Conservation (phyloP, 805 yeast species). For the Metschnikowia corniflorae region DNA sequence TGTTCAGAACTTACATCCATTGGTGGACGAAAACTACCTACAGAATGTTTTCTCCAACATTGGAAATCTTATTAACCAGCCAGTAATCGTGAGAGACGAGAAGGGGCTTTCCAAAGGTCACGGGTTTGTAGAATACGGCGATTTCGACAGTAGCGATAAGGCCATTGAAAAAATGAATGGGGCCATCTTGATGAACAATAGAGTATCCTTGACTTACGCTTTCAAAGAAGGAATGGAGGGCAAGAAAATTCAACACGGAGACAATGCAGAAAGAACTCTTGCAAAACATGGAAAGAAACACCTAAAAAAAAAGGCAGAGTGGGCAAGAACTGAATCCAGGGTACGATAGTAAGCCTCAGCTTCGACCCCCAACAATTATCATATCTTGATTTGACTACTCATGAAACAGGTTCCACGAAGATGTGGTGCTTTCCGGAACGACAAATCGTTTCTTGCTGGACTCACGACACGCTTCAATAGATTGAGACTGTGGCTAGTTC, state of each 20-base stretch:
- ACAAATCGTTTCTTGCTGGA: too few species aligned
- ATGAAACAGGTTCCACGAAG: too few species aligned
- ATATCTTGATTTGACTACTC: too few species aligned
- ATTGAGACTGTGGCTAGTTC: too few species aligned
- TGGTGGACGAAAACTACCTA: conserved; percentile 59
- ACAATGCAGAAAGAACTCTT: conserved; percentile 65
- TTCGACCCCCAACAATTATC: too few species aligned
- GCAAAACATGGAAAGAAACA: conserved; percentile 59
- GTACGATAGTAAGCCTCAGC: too few species aligned
- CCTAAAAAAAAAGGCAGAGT: conserved; percentile 7
- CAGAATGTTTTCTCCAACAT: conserved; percentile 60
- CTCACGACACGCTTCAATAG: too few species aligned
- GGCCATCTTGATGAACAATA: conserved; percentile 63
- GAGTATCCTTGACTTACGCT: conserved; percentile 64
- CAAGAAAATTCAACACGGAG: conserved; percentile 66
- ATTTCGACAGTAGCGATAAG: conserved; percentile 63
- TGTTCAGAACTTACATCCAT: conserved; percentile 59
- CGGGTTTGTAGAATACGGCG: conserved; percentile 64
- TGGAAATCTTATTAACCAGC: conserved; percentile 55
- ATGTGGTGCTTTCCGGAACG: too few species aligned
- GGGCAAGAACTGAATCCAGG: neutral
- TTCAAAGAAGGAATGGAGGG: conserved; percentile 50
- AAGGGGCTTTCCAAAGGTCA: conserved; percentile 53
- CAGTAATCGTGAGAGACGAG: conserved; percentile 49
- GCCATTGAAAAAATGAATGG: conserved; percentile 71